Conservation (phyloP, 441 rosid genomes). For the Codiaeum variegatum region DNA sequence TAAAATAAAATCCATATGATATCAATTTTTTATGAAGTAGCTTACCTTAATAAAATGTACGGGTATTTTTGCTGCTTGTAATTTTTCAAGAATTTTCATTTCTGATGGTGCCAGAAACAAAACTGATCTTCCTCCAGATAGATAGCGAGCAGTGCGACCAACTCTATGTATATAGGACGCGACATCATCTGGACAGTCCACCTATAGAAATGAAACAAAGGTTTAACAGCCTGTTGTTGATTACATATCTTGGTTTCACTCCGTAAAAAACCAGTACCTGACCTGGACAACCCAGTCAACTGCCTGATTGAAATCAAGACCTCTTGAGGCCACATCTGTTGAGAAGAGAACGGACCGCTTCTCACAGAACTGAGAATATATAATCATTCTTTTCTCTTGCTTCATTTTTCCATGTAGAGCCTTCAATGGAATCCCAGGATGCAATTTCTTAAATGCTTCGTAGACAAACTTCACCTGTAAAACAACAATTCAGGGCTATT, state of each 20-base stretch:
- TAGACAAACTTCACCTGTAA: constrained; percentile 80
- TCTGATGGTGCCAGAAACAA: constrained; percentile 86
- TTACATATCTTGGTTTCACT: background rate
- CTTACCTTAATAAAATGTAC: constrained; percentile 65
- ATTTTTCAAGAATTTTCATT: constrained; percentile 82
- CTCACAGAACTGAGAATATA: constrained; percentile 79
- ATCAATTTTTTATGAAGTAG: background rate
- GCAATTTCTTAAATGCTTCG: constrained; percentile 89
- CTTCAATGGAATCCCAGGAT: constrained; percentile 86
- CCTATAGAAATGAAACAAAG: constrained; percentile 36
- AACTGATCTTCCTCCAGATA: constrained; percentile 65
- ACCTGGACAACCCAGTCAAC: constrained; percentile 99
- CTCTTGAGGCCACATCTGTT: constrained; percentile 95
- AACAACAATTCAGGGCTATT: background rate
- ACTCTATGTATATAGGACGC: constrained; percentile 91
- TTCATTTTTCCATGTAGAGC: constrained; percentile 95
- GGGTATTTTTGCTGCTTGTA: constrained; percentile 71
- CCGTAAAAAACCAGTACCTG: constrained; percentile 14
- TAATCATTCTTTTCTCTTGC: constrained; percentile 72
- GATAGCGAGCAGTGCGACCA: constrained; percentile 93
- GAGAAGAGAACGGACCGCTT: constrained; percentile 79
- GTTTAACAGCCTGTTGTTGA: constrained; percentile 7
- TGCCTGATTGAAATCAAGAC: constrained; percentile 85
- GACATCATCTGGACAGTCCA: constrained; percentile 96
- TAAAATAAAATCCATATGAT: background rate